Percentiles rank a stretch among this genome's conserved stretches.
Evolutionary conservation across 2,329 filamentous ascomycete species (phyloP).

Genomic region (Botrytis fabae): DNA sequence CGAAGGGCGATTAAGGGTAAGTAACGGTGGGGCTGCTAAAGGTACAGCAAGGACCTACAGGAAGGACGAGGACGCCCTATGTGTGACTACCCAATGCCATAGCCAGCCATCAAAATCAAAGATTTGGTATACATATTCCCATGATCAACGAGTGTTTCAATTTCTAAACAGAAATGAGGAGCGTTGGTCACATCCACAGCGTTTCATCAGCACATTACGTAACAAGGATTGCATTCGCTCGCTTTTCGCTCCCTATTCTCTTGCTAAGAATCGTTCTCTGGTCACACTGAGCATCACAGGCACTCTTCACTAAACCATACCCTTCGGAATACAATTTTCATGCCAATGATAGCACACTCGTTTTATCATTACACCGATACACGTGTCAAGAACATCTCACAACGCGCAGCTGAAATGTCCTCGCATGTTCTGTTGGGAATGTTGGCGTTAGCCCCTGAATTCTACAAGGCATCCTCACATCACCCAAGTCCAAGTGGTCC

Average conservation of each 20-base stretch:
- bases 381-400: background rate
- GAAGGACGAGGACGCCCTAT: background rate
- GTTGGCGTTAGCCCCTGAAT: background rate
- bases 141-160: conserved; percentile 7
- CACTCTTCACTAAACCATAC: background rate
- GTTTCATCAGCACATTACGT: background rate
- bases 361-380: background rate
- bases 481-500: background rate
- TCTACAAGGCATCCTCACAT: background rate
- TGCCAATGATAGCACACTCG: background rate
- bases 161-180: background rate
- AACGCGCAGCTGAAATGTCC: background rate
- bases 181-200: background rate
- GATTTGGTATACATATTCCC: background rate
- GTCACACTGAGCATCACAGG: background rate
- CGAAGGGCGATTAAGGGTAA: background rate
- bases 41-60: conserved; percentile 6
- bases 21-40: background rate
- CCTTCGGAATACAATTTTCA: background rate
- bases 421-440: background rate
- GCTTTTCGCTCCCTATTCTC: background rate
- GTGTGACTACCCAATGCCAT: background rate
- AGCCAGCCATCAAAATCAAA: background rate
- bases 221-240: background rate
- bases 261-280: background rate